Evolutionary conservation across 192 early-diverging fungal genomes (phyloP).

Genomic region (Cladochytrium replicatum): DNA sequence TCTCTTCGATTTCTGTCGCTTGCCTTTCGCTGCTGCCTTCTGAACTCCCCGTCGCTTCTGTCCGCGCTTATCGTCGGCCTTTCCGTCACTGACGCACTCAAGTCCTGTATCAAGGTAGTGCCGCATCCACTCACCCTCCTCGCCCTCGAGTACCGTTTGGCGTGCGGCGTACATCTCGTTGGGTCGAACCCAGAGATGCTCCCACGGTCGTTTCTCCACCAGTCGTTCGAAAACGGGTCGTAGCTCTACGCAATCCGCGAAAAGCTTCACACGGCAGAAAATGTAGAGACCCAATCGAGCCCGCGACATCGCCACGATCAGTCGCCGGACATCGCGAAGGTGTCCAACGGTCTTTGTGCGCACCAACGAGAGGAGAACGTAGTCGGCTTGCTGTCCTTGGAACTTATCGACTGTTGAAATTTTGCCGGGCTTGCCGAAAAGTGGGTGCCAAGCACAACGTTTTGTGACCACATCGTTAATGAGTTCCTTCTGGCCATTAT

Average conservation of each 20-base stretch:
- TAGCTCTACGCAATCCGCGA: conserved; percentile 78
- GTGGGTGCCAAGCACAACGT: conserved; percentile 78
- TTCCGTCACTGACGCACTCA: background rate
- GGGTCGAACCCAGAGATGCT: conserved; percentile 41
- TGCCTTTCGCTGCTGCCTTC: background rate
- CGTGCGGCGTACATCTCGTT: conserved; percentile 30
- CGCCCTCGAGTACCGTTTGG: conserved; percentile 1
- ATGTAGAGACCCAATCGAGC: conserved; percentile 91
- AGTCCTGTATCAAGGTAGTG: background rate
- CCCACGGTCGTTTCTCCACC: conserved; percentile 46
- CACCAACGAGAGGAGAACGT: conserved; percentile 86
- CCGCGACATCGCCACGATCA: conserved; percentile 89
- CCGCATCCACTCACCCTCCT: conserved; percentile 1
- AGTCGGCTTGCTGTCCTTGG: conserved; percentile 90
- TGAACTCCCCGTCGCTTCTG: background rate
- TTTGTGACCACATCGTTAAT: conserved; percentile 80
- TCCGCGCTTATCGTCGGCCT: background rate
- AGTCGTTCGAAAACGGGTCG: conserved; percentile 54
- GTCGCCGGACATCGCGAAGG: conserved; percentile 81
- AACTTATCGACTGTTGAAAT: conserved; percentile 94
- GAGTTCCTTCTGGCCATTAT: conserved; percentile 92
- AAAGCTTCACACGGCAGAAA: conserved; percentile 66
- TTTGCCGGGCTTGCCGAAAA: conserved; percentile 66
- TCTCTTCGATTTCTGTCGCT: conserved; percentile 4
- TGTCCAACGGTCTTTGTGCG: conserved; percentile 84